Conservation (phyloP, 2,329 filamentous ascomycete species). For the Capronia americana region DNA sequence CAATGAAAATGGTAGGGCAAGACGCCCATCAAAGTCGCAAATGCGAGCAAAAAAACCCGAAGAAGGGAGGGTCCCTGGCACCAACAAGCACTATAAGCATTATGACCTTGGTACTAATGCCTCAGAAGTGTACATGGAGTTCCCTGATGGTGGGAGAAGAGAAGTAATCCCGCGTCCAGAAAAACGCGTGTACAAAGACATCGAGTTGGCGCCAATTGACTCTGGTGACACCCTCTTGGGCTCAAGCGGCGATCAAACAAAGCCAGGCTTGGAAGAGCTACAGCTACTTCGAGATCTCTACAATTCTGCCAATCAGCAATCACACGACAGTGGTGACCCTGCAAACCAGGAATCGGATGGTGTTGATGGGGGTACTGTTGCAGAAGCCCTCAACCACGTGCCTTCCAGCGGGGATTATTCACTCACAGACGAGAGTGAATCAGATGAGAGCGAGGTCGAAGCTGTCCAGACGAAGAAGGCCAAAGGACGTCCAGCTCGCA, state of each 20-base stretch:
- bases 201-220: neutral
- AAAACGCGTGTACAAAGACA: constrained; percentile 7
- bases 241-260: neutral
- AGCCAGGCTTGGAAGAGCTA: constrained; percentile 8
- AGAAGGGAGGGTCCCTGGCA: neutral
- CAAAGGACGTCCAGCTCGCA: neutral
- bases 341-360: neutral
- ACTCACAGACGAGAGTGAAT: neutral
- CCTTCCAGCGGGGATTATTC: neutral
- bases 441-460: neutral
- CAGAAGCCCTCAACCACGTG: neutral
- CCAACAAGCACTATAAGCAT: neutral
- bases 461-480: neutral
- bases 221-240: neutral
- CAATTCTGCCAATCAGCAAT: neutral
- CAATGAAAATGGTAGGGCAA: neutral
- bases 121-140: constrained; percentile 1
- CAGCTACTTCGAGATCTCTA: neutral
- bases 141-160: neutral
- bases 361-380: neutral
- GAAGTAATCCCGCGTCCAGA: neutral
- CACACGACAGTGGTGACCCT: neutral
- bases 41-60: neutral
- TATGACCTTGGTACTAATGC: neutral
- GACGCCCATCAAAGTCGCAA: neutral